Percentiles rank a stretch among this genome's conserved stretches.
These are phyloP conservation scores for Russula vinacea DNA, from an alignment of 768 basidiomycete genomes.

Conservation along the genomic window DNA sequence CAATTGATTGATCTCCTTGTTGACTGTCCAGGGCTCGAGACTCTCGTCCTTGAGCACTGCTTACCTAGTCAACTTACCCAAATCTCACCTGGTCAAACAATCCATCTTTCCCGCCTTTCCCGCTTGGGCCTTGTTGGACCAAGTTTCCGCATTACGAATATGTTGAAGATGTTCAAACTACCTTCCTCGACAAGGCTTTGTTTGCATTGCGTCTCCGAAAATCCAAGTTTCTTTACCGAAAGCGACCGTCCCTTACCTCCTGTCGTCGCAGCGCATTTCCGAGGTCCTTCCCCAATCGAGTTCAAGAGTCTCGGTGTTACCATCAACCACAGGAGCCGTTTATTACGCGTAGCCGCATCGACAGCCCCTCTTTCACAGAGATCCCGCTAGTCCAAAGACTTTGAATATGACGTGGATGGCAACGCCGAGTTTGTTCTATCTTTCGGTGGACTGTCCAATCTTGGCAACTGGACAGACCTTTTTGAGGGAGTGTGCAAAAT, in stretches of 20 bases:
- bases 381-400: too few relatives aligned
- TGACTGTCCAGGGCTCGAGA: neutral
- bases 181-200: conserved; percentile 2
- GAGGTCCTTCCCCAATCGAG: neutral
- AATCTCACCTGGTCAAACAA: neutral
- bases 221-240: too few relatives aligned
- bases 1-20: conserved; percentile 1
- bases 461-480: too few relatives aligned
- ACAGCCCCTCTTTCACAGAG: too few relatives aligned
- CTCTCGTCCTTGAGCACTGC: conserved; percentile 4
- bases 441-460: too few relatives aligned
- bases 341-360: neutral
- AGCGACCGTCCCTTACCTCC: neutral
- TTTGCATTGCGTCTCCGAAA: conserved; percentile 4
- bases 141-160: too few relatives aligned
- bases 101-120: neutral
- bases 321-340: neutral
- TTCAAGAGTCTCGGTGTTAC: conserved; percentile 2
- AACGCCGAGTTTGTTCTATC: too few relatives aligned
- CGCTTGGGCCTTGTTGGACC: too few relatives aligned
- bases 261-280: conserved; percentile 8
- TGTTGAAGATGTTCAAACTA: neutral
- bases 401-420: too few relatives aligned
- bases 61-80: neutral
- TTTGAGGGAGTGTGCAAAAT: too few relatives aligned